Base-by-base conservation (phyloP, 306 rosid genomes). In the Sesbania bispinosa region DNA sequence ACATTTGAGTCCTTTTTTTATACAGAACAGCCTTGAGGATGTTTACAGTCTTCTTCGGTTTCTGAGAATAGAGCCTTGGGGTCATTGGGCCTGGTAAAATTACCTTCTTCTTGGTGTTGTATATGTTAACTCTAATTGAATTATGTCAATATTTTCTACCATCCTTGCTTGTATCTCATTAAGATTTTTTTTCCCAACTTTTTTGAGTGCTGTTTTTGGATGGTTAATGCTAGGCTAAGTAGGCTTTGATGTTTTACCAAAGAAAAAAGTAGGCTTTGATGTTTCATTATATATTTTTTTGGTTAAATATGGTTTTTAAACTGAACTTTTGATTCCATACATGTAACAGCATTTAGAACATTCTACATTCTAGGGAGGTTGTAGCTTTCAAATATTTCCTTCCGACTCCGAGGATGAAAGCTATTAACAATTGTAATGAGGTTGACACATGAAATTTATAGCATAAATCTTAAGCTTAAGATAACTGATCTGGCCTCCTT, bases 31-130 rank as follows among this genome's bases (percentile, higher is more conserved):
- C 67, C 86, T 93, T 69, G 92, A 88, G 83, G 98, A 93, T 84
- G 32, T 93, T 57, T 93, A 82, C 86, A 93, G 98, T 80, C 98
- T 93, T 84, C 94, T 93, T 54, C 93, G 96, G 79, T 93, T 93
- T 78, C 82, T 93, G 78, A 85, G 92, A 80, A 81, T 90, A 79
- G 98, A 93, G 82, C 98, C 98, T 73, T 93, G 98, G 98, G 98
- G 96, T 73, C 85, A 87, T 73, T 93, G 98, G 98, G 98, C 92
- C 27, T 93, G 98, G 98, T 93, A 77, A 79, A 79, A 77, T 58
- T 55, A 39, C 29, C 35, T 58, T 26, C 55, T 66, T 55, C 69
- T 58, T 36, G 62, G 18, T 57, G 61, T 61, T 38, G 60, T 21
- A 32, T 58, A 30, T 41, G 66, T 47, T 42, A 59, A 10, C 15